Evolutionary conservation across 306 rosid genomes (phyloP).

Genomic region (Cucurbita maxima): DNA sequence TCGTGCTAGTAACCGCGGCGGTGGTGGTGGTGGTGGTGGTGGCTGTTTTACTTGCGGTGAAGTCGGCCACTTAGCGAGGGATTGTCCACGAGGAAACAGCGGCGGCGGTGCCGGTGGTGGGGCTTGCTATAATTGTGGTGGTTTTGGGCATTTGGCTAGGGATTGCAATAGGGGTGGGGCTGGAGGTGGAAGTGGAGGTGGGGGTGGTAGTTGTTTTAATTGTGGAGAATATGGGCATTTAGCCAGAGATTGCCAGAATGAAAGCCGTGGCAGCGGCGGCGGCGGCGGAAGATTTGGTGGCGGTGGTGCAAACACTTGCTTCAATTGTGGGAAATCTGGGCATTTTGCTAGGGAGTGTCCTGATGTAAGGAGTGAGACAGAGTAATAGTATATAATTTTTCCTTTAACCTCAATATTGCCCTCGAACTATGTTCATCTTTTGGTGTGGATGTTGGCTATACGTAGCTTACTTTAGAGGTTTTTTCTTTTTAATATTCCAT

Average conservation of each 20-base stretch:
- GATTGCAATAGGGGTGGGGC: constrained; percentile 38
- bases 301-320: constrained; percentile 12
- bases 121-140: constrained; percentile 46
- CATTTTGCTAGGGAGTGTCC: constrained; percentile 73
- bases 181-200: constrained; percentile 14
- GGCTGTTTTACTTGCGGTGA: constrained; percentile 51
- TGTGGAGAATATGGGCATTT: constrained; percentile 48
- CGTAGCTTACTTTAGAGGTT: constrained; percentile 20
- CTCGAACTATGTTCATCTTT: constrained; percentile 11
- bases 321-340: constrained; percentile 37
- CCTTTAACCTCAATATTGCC: constrained; percentile 4
- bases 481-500: constrained; percentile 7
- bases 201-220: constrained; percentile 24
- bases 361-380: constrained; percentile 12
- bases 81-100: constrained; percentile 28
- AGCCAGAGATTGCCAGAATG: constrained; percentile 17
- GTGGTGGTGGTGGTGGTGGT: constrained; percentile 23
- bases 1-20: constrained; percentile 6
- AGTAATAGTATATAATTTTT: constrained; percentile 28
- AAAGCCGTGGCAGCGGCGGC: constrained; percentile 5
- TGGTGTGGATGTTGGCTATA: constrained; percentile 16
- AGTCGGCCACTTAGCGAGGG: constrained; percentile 63
- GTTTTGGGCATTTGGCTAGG: constrained; percentile 55
- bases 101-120: constrained; percentile 8
- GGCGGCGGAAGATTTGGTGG: constrained; percentile 12